Evolutionary conservation across 1,284 basidiomycete species (phyloP), one percentile per base, ranked within the genome.

Genomic region (Moniliella sp.): DNA sequence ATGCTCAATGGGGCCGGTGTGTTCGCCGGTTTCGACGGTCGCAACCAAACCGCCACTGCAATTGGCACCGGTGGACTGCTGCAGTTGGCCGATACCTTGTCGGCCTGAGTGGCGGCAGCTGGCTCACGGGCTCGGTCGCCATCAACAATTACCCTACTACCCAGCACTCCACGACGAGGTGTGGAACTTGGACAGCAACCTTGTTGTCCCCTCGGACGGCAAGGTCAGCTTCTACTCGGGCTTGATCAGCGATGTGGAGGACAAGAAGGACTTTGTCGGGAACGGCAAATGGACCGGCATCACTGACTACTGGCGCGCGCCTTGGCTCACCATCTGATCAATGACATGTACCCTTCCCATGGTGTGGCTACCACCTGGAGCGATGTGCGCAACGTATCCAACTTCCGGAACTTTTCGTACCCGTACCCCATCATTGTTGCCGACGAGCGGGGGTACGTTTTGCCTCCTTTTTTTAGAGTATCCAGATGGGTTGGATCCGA

Each of bases 381-480:
- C 29, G 51, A 58, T 32, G 43, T 55, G 18, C 30, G 34, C 9
- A 55, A 53, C 41, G 41, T 40, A 5, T 40, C 42, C 14, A 31
- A 17, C 28, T 60, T 50, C 36, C 30, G 40, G 26, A 27, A 45
- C 10, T 45, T 45, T 14, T 36, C 36, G 2, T 46, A 44, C 28
- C 57, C 57, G 4, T 51, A 45, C 31, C 57, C 66, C 1, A 63
- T 68, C 46, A 63, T 66, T 42, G 61, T 67, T 23, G 61, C 66
- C 3, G 65, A 63, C 18, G 65, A 67, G 53, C 59, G 66, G n/a
- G 62, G n/a, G n/a, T n/a, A n/a, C n/a, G n/a, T n/a, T n/a, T n/a
- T n/a, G n/a, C n/a, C n/a, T n/a, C n/a, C n/a, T n/a, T n/a, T n/a
- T n/a, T n/a, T n/a, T n/a, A n/a, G n/a, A n/a, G n/a, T n/a, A n/a